These are phyloP conservation scores for Galerina marginata DNA, from an alignment of 768 basidiomycete genomes.

Conservation along the genomic window DNA sequence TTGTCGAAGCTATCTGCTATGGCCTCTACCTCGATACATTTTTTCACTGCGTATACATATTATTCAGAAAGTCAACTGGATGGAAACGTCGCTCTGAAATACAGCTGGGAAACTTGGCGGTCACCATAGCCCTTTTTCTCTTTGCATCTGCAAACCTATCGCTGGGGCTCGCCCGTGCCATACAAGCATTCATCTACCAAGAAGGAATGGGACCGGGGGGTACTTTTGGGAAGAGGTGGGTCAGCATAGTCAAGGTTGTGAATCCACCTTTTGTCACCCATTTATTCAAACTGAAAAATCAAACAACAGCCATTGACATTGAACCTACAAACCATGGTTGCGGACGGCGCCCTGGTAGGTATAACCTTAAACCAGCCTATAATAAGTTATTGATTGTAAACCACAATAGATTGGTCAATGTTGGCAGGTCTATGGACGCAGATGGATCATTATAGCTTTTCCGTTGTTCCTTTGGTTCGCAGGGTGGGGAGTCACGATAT, in stretches of 20 bases:
- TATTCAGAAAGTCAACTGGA: slow-evolving; percentile 8
- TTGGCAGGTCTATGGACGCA: slow-evolving; percentile 24
- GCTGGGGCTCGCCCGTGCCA: slow-evolving; percentile 17
- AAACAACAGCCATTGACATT: background rate
- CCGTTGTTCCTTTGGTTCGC: slow-evolving; percentile 22
- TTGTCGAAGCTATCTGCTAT: slow-evolving; percentile 24
- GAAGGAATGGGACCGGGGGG: background rate
- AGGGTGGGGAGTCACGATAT: slow-evolving; percentile 5
- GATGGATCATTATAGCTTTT: slow-evolving; percentile 8
- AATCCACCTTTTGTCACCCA: background rate
- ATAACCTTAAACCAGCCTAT: background rate
- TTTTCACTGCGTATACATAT: slow-evolving; percentile 11
- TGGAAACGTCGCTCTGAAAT: slow-evolving; percentile 9
- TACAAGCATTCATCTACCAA: slow-evolving; percentile 14
- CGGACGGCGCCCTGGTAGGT: slow-evolving; percentile 1
- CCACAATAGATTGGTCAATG: slow-evolving; percentile 18
- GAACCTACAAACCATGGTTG: slow-evolving; percentile 3
- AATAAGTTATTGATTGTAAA: background rate
- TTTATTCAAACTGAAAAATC: background rate
- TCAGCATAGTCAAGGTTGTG: slow-evolving; percentile 18
- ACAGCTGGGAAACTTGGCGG: slow-evolving; percentile 14
- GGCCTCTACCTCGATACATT: slow-evolving; percentile 26
- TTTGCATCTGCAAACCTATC: slow-evolving; percentile 17
- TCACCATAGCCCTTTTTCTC: slow-evolving; percentile 14
- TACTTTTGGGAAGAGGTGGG: slow-evolving; percentile 11